Base-by-base conservation (phyloP, 1,139 yeast genomes). In the Sugiyamaella xylanicola region DNA sequence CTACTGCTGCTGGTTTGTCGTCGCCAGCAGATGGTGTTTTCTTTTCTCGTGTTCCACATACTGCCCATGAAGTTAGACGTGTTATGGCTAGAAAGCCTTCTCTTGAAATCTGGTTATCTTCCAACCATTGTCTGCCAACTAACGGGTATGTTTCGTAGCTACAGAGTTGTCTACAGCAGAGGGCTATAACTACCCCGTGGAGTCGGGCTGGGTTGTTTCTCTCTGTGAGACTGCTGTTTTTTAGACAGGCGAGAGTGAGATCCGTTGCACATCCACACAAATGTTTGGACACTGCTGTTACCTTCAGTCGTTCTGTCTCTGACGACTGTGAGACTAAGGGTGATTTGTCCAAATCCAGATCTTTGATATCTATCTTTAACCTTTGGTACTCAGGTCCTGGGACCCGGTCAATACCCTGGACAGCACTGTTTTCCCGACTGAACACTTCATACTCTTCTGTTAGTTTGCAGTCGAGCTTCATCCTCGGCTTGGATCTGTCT, bases 211-310 rank as follows among this genome's bases (percentile, higher is more conserved):
- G 55, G 43, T 46, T 49, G 44, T 32, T 52, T 20, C 35, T 43
- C 4, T 63, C 43, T 59, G 59, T 56, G 2, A 53, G 27, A 4
- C 62, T 51, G 22, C 82, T 78, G 56, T 83, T 84, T 29, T 77
- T 60, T 1, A 89, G 68, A 74, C 91, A 87, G 62, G 84, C 78
- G 40, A 91, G 71, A 0, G 97, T 87, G 50, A 91, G 74, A 68
- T 91, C 97, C 0, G 97, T 91, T 0, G 97, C 97, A 4, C 87
- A 95, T 5, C 97, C 97, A 72, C 97, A 91, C 45, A 91, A 73
- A 72, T 91, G 97, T 69, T 91, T 91, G 2, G 96, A 89, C 1
- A 90, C 82, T 1, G 85, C 89, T 11, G 86, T 84, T 37, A 80
- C 69, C 2, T 57, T 15, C 53, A 55, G 40, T 42, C 25, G 20